phyloP scores from a whole-genome alignment of 148 eudicot species.

The Rhododendron mucronatum region DNA sequence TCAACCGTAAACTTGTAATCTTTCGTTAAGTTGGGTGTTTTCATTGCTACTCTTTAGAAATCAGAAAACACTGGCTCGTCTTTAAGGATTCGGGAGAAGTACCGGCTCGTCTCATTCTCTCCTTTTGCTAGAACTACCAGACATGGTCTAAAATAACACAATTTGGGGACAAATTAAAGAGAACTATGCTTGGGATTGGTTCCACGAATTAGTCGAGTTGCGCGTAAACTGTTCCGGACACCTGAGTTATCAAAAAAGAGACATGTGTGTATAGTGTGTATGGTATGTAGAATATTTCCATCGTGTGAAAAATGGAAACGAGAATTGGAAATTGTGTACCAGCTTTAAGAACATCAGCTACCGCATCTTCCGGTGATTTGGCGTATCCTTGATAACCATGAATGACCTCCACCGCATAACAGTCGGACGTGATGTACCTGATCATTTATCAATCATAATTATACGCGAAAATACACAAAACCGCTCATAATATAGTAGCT shows the following conservation, averaged over 20 bases:
- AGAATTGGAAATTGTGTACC: conserved; percentile 31
- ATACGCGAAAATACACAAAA: too few species aligned
- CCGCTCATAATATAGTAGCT: not conserved
- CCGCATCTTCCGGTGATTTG: conserved; percentile 78
- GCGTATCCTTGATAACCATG: conserved; percentile 61
- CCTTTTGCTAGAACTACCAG: conserved; percentile 34
- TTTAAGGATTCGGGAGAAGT: too few species aligned
- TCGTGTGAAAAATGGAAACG: not conserved
- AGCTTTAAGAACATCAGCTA: conserved; percentile 78
- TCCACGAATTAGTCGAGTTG: too few species aligned
- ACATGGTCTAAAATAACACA: conserved; percentile 34
- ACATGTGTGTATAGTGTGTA: not conserved
- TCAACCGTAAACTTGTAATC: too few species aligned
- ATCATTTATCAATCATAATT: conserved; percentile 14
- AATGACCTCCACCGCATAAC: conserved; percentile 78
- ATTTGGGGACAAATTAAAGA: not conserved
- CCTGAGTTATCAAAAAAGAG: not conserved
- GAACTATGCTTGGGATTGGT: not conserved
- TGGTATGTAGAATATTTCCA: not conserved
- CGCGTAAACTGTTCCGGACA: too few species aligned
- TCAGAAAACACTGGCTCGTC: too few species aligned
- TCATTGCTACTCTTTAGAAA: too few species aligned
- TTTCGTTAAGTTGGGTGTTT: too few species aligned
- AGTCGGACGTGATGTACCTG: conserved; percentile 89
- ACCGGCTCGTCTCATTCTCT: too few species aligned